phyloP scores from a whole-genome alignment of 257 asterid species.

The Misopates orontium region DNA sequence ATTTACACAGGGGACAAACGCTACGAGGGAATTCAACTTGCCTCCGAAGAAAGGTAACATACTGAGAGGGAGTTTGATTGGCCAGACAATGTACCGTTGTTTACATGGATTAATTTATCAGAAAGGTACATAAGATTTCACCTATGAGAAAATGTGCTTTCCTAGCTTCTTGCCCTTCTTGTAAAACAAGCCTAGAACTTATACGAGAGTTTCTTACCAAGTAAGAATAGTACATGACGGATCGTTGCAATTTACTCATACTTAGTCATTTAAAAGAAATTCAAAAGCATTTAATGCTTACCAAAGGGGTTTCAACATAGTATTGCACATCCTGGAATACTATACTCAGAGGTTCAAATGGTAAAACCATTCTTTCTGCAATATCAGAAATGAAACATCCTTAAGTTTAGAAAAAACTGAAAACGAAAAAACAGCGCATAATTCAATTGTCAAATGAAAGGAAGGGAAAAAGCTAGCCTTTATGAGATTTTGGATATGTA shows the following conservation, averaged over 20 bases:
- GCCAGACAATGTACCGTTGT: no score
- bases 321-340: constrained; percentile 36
- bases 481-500: constrained; percentile 7
- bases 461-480: constrained; percentile 18
- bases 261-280: neutral
- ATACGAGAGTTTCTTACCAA: no score
- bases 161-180: no score
- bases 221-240: no score
- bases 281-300: neutral
- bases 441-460: neutral
- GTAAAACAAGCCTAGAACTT: no score
- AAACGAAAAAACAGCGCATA: neutral
- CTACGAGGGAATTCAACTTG: no score
- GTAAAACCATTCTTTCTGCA: constrained; percentile 35
- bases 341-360: constrained; percentile 35
- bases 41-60: no score
- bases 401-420: neutral
- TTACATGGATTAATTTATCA: no score
- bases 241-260: neutral
- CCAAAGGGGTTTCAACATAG: constrained; percentile 36
- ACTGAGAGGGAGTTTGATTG: no score
- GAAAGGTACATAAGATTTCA: no score
- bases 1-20: no score
- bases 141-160: no score
- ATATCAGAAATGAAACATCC: constrained; percentile 3